Evolutionary conservation across 306 rosid species (phyloP).

Genomic region (Mimosa pudica): DNA sequence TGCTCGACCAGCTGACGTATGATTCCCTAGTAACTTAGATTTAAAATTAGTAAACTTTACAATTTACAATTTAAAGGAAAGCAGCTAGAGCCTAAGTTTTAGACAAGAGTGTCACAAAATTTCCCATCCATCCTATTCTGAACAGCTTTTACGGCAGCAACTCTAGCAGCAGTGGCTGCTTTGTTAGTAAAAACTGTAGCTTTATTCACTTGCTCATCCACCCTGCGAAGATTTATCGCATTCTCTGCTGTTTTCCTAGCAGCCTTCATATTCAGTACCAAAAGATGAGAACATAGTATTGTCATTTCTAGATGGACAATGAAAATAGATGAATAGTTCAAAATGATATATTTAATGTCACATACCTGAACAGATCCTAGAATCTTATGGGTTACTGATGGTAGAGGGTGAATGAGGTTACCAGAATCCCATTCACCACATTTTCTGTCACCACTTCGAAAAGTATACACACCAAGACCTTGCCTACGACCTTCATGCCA

Average conservation of each 20-base stretch:
- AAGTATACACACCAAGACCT: slow-evolving; percentile 71
- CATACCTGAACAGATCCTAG: slow-evolving; percentile 74
- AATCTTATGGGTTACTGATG: slow-evolving; percentile 50
- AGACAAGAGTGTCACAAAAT: slow-evolving; percentile 64
- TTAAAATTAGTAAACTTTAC: slow-evolving; percentile 58
- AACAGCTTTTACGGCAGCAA: slow-evolving; percentile 92
- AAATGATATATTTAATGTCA: background rate
- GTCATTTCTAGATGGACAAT: background rate
- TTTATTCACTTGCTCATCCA: slow-evolving; percentile 71
- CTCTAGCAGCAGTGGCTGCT: slow-evolving; percentile 93
- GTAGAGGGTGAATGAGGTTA: slow-evolving; percentile 59
- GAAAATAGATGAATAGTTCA: background rate
- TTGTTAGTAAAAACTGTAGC: slow-evolving; percentile 74
- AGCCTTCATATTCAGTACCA: slow-evolving; percentile 53
- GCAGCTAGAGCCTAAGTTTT: slow-evolving; percentile 41
- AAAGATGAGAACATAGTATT: slow-evolving; percentile 9
- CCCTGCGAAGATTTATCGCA: slow-evolving; percentile 57
- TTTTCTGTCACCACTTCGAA: slow-evolving; percentile 58
- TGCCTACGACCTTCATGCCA: slow-evolving; percentile 94
- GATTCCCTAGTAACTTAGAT: slow-evolving; percentile 44
- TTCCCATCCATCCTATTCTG: slow-evolving; percentile 81
- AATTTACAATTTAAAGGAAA: slow-evolving; percentile 56
- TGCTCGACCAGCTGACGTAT: slow-evolving; percentile 56
- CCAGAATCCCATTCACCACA: slow-evolving; percentile 87
- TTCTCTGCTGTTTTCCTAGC: slow-evolving; percentile 71